Evolutionary conservation across 2,329 filamentous ascomycete genomes (phyloP).

Genomic region (Beauveria sp.): DNA sequence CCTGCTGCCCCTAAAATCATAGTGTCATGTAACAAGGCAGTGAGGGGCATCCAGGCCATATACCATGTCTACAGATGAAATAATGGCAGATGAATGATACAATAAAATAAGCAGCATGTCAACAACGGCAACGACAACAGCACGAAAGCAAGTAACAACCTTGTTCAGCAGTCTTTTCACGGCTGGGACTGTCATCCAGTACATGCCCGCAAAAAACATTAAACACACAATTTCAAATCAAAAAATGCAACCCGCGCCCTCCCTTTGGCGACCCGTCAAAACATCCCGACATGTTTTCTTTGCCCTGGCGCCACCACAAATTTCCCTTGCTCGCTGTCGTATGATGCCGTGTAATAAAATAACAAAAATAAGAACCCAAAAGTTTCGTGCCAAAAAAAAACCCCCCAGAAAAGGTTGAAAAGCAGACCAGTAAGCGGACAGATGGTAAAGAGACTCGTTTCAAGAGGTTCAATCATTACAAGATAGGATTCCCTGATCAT

Average conservation of each 20-base stretch:
- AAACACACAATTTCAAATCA: not conserved
- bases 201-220: conserved; percentile 2
- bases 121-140: not conserved
- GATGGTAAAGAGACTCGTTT: conserved; percentile 27
- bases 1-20: not conserved
- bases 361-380: not conserved
- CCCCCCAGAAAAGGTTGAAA: not conserved
- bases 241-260: not conserved
- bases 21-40: not conserved
- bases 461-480: conserved; percentile 31
- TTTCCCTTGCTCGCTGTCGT: not conserved
- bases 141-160: not conserved
- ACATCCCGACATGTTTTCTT: conserved; percentile 1
- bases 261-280: conserved; percentile 11
- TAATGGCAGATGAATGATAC: conserved; percentile 11
- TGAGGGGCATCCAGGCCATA: not conserved
- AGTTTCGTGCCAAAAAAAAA: not conserved
- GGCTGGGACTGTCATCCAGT: not conserved
- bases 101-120: not conserved
- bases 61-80: conserved; percentile 8
- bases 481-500: conserved; percentile 14
- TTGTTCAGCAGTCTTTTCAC: not conserved
- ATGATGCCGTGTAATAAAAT: conserved; percentile 6
- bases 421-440: not conserved
- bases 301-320: not conserved